phyloP scores from a whole-genome alignment of 129 eudicot genomes.

The Flaveria ramosissima region DNA sequence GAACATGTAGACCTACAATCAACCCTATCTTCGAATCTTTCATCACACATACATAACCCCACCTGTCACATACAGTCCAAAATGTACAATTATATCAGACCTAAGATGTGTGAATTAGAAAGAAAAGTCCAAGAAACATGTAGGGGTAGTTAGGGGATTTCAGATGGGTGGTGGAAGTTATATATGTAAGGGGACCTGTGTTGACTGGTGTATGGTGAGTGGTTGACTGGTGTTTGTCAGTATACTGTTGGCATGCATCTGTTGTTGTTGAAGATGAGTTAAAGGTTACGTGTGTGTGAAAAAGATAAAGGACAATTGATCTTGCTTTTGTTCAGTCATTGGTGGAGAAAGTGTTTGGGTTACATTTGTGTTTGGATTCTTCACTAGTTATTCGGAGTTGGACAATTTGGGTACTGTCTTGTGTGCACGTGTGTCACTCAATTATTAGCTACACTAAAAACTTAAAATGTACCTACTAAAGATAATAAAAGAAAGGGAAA shows the following conservation, averaged over 20 bases:
- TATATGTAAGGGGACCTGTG: conserved; percentile 31
- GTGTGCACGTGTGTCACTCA: conserved; percentile 25
- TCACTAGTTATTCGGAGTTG: conserved; percentile 21
- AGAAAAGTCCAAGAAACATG: conserved; percentile 28
- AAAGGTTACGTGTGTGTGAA: conserved; percentile 22
- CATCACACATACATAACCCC: conserved; percentile 11
- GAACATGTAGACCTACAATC: conserved; percentile 24
- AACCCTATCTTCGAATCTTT: conserved; percentile 35
- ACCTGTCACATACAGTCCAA: conserved; percentile 14
- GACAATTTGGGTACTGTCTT: conserved; percentile 33
- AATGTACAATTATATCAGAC: conserved; percentile 27
- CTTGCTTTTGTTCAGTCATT: conserved; percentile 35
- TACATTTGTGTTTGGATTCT: conserved; percentile 40
- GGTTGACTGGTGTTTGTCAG: conserved; percentile 43
- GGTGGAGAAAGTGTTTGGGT: conserved; percentile 46
- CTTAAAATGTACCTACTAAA: background rate
- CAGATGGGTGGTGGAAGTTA: conserved; percentile 30
- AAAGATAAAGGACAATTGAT: conserved; percentile 29
- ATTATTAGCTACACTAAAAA: background rate
- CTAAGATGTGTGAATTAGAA: background rate
- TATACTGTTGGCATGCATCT: conserved; percentile 17
- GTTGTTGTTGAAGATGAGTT: conserved; percentile 17
- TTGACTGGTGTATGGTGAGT: conserved; percentile 37
- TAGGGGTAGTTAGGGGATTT: conserved; percentile 41
- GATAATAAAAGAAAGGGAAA: background rate